Conservation (phyloP, 208 protist species). For the Wallacemonas sp. region DNA sequence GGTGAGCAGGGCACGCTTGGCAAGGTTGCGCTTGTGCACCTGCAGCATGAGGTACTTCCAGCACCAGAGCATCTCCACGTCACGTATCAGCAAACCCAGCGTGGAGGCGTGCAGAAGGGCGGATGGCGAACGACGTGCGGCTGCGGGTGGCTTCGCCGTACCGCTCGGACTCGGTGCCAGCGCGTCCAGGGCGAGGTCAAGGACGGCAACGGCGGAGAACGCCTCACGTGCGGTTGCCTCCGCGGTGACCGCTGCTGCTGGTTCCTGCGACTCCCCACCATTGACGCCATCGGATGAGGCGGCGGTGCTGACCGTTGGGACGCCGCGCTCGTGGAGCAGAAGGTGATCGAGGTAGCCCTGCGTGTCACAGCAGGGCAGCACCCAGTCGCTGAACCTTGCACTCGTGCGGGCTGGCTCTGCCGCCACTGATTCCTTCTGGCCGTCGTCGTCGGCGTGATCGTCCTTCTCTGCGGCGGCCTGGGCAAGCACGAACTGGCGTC, state of each 20-base stretch:
- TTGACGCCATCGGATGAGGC: neutral
- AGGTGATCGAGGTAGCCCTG: slow-evolving; percentile 19
- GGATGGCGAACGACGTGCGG: slow-evolving; percentile 3
- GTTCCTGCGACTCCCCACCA: neutral
- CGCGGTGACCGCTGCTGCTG: neutral
- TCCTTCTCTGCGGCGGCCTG: neutral
- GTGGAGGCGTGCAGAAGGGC: slow-evolving; percentile 9
- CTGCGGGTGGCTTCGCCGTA: too few relatives aligned
- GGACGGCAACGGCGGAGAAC: neutral
- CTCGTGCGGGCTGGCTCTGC: too few relatives aligned
- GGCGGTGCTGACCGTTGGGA: too few relatives aligned
- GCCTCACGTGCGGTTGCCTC: neutral
- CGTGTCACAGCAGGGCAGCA: slow-evolving; percentile 7
- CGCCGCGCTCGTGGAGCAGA: slow-evolving; percentile 1
- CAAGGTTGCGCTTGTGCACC: neutral
- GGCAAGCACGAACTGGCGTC: slow-evolving; percentile 6
- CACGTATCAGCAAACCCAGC: slow-evolving; percentile 16
- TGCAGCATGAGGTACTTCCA: slow-evolving; percentile 11
- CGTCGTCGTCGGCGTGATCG: neutral
- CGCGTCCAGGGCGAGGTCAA: slow-evolving; percentile 18
- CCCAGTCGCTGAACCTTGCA: neutral
- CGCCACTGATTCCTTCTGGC: too few relatives aligned
- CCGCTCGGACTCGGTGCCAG: neutral
- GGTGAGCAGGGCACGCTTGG: slow-evolving; percentile 3
- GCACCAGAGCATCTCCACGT: slow-evolving; percentile 22